These are phyloP conservation scores for Pyricularia pennisetigena DNA, from an alignment of 2,329 filamentous ascomycete genomes.

Conservation along the genomic window DNA sequence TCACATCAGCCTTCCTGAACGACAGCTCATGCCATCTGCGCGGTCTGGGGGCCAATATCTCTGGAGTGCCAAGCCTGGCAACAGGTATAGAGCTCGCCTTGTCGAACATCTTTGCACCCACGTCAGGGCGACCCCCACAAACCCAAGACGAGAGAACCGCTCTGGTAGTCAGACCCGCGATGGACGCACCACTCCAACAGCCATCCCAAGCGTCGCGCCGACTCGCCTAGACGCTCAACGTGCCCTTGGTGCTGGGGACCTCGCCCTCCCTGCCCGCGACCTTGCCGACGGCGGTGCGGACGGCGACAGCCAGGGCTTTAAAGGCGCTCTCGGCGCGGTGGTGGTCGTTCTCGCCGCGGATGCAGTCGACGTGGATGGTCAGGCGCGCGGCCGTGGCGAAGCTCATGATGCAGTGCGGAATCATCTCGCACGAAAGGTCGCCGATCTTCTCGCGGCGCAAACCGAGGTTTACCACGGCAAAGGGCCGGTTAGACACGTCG, in stretches of 20 bases:
- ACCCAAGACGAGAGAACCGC: background rate
- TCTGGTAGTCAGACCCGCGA: background rate
- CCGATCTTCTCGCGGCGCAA: slow-evolving; percentile 89
- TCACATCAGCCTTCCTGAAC: background rate
- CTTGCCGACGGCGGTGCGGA: slow-evolving; percentile 64
- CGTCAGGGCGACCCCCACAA: background rate
- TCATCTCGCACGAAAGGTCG: slow-evolving; percentile 90
- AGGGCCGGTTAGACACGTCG: slow-evolving; percentile 89
- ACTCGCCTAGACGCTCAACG: slow-evolving; percentile 48
- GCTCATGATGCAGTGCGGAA: slow-evolving; percentile 88
- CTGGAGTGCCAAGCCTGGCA: background rate
- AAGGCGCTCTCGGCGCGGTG: slow-evolving; percentile 94
- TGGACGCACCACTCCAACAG: background rate
- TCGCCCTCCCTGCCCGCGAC: slow-evolving; percentile 80
- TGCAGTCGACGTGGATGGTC: slow-evolving; percentile 90
- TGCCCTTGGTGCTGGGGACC: slow-evolving; percentile 93
- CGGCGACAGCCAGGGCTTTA: slow-evolving; percentile 86
- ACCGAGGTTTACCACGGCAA: slow-evolving; percentile 71
- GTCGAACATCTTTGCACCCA: background rate
- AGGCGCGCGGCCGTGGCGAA: slow-evolving; percentile 85
- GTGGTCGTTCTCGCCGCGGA: slow-evolving; percentile 89
- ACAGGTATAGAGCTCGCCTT: background rate
- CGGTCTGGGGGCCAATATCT: background rate
- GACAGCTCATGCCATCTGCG: background rate
- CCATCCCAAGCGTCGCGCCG: background rate